phyloP scores from a whole-genome alignment of 768 basidiomycete species.

The Nevesoporus exiguus region DNA sequence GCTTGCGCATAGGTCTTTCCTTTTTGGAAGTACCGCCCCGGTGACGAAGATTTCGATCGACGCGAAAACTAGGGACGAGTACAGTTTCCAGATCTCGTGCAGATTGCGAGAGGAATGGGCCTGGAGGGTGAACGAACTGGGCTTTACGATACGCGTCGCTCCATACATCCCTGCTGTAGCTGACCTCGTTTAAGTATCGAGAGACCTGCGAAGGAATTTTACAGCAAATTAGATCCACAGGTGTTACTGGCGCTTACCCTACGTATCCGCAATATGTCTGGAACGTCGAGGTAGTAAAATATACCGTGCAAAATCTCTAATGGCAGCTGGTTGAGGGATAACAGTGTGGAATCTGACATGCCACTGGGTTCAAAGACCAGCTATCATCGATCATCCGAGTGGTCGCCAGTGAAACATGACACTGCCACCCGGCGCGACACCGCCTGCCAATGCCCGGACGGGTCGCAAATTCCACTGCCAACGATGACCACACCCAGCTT shows the following conservation, averaged over 20 bases:
- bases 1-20: not conserved
- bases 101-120: slow-evolving; percentile 4
- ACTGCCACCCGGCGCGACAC: no score
- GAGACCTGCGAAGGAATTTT: not conserved
- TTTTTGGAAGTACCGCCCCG: not conserved
- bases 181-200: not conserved
- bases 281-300: not conserved
- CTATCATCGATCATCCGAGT: no score
- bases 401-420: no score
- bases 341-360: not conserved
- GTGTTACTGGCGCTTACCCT: not conserved
- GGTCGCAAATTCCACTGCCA: no score
- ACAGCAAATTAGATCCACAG: not conserved
- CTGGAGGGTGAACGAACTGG: slow-evolving; percentile 15
- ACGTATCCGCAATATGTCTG: not conserved
- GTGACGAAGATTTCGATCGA: slow-evolving; percentile 3
- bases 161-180: not conserved
- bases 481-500: no score
- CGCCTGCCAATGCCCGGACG: no score
- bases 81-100: slow-evolving; percentile 12
- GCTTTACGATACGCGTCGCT: slow-evolving; percentile 11
- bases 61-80: slow-evolving; percentile 11
- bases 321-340: not conserved
- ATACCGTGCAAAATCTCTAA: not conserved
- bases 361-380: not conserved